These are phyloP conservation scores for Aureobasidium melanogenum DNA, from an alignment of 2,329 filamentous ascomycete genomes.

Conservation along the genomic window DNA sequence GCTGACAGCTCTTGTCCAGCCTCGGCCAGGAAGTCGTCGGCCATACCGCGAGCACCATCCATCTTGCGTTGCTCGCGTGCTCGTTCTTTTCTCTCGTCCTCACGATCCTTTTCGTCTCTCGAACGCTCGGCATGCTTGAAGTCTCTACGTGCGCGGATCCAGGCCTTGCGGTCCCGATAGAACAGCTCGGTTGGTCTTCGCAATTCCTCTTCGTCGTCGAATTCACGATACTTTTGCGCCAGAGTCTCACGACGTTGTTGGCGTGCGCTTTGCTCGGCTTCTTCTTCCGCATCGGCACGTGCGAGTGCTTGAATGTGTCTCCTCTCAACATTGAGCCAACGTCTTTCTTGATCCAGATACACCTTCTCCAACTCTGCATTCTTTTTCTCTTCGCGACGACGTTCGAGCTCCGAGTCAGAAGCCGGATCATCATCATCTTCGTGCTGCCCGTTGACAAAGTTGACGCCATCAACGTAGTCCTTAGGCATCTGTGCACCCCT, in stretches of 20 bases:
- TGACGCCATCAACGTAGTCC: conserved; percentile 68
- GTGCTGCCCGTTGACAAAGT: conserved; percentile 71
- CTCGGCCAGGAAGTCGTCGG: conserved; percentile 80
- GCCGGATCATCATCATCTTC: conserved; percentile 85
- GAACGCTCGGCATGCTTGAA: conserved; percentile 66
- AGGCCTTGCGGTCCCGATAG: conserved; percentile 76
- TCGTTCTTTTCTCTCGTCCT: conserved; percentile 65
- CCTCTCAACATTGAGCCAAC: conserved; percentile 84
- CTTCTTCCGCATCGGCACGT: conserved; percentile 72
- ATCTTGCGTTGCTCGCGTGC: conserved; percentile 53
- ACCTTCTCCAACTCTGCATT: conserved; percentile 68
- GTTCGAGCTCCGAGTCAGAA: conserved; percentile 77
- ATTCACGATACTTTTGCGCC: conserved; percentile 65
- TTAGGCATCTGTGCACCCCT: conserved; percentile 53
- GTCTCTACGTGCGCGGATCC: conserved; percentile 69
- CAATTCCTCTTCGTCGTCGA: conserved; percentile 73
- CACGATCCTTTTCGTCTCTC: conserved; percentile 74
- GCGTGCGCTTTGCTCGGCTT: conserved; percentile 59
- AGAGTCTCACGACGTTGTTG: conserved; percentile 58
- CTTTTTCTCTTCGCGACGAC: conserved; percentile 60
- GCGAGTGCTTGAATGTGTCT: conserved; percentile 76
- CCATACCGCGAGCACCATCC: conserved; percentile 71
- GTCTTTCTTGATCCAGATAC: conserved; percentile 76
- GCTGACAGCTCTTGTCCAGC: conserved; percentile 66
- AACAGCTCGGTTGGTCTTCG: conserved; percentile 74